Conservation (phyloP, 805 yeast genomes). For the Clavispora asparagi region DNA sequence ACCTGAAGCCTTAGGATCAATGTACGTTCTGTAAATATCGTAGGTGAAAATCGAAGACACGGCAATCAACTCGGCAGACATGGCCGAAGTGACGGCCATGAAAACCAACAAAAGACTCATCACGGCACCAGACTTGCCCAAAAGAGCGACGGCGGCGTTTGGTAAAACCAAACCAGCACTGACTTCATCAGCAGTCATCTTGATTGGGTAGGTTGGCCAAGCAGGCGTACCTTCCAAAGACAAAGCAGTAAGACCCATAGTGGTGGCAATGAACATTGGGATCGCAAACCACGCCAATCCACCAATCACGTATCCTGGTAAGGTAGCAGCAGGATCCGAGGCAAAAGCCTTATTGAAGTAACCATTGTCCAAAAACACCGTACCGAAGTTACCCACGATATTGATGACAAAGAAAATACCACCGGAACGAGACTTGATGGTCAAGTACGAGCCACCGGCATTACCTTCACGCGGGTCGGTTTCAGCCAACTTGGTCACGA, state of each 20-base stretch:
- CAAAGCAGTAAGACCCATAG: constrained; percentile 82
- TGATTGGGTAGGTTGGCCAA: constrained; percentile 77
- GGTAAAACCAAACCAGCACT: constrained; percentile 78
- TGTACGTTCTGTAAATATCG: constrained; percentile 76
- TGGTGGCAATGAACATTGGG: constrained; percentile 76
- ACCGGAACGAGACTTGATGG: constrained; percentile 81
- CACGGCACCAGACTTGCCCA: constrained; percentile 87
- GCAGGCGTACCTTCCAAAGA: constrained; percentile 63
- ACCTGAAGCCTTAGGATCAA: constrained; percentile 76
- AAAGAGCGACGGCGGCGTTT: constrained; percentile 73
- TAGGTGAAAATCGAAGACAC: constrained; percentile 82
- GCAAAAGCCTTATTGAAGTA: constrained; percentile 90
- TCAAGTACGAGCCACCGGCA: constrained; percentile 79
- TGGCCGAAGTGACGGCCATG: constrained; percentile 91
- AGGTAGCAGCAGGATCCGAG: constrained; percentile 74
- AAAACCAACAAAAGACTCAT: constrained; percentile 75
- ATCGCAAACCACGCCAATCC: constrained; percentile 91
- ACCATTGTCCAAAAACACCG: constrained; percentile 81
- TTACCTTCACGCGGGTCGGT: constrained; percentile 71
- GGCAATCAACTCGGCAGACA: constrained; percentile 87
- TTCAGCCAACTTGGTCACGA: constrained; percentile 55
- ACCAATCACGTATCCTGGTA: constrained; percentile 85
- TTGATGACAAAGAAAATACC: constrained; percentile 86
- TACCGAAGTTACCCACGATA: constrained; percentile 85
- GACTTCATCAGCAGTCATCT: constrained; percentile 62